Conservation (phyloP, 805 yeast species). For the Wickerhamiella vanderwaltii region DNA sequence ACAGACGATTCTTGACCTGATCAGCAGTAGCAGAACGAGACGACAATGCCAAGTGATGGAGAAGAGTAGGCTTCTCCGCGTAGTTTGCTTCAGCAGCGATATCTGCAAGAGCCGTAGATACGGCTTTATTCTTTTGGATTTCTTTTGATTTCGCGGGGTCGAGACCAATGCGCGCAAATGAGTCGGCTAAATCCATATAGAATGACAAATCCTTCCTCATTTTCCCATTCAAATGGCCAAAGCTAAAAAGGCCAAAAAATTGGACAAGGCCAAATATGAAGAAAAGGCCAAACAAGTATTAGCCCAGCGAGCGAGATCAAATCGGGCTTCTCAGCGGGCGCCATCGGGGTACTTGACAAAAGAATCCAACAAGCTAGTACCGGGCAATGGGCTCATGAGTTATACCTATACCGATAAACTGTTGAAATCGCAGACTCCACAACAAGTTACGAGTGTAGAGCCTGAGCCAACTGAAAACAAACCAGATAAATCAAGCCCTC, state of each 20-base stretch:
- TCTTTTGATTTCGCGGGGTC: constrained; percentile 49
- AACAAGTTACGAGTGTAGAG: background rate
- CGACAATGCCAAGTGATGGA: constrained; percentile 68
- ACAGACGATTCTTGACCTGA: constrained; percentile 36
- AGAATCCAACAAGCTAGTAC: constrained; percentile 6
- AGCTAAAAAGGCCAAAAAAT: background rate
- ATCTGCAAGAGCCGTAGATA: constrained; percentile 52
- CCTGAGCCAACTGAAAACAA: too few species aligned
- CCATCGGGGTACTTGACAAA: constrained; percentile 13
- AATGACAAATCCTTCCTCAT: background rate
- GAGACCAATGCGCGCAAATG: constrained; percentile 19
- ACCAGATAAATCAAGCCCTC: too few species aligned
- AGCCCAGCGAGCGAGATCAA: background rate
- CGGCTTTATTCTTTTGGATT: constrained; percentile 74
- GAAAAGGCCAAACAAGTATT: background rate
- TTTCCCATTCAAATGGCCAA: background rate
- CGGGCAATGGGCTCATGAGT: constrained; percentile 13
- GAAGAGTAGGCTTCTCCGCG: constrained; percentile 48
- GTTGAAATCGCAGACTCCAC: background rate
- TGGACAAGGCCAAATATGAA: background rate
- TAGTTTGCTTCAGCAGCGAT: constrained; percentile 38
- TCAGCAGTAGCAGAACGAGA: constrained; percentile 40
- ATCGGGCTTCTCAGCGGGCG: background rate
- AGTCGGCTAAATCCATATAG: constrained; percentile 15
- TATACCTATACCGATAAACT: constrained; percentile 8